These are phyloP conservation scores for Monosporascus sp. DNA, from an alignment of 2,329 filamentous ascomycete species.

Conservation along the genomic window DNA sequence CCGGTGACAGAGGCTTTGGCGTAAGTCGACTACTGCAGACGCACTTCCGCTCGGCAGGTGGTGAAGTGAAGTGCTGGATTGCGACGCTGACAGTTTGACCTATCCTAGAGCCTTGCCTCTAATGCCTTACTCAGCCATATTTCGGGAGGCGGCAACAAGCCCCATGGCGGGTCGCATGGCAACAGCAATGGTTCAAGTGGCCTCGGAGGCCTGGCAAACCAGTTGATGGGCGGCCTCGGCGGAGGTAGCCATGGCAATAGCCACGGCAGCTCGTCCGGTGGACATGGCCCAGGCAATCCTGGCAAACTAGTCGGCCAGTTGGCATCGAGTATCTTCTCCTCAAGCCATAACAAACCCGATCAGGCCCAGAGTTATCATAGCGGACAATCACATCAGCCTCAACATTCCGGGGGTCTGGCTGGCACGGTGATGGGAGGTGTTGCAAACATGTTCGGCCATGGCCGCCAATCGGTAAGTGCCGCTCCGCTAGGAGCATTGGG, in stretches of 20 bases:
- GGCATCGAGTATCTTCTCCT: conserved; percentile 49
- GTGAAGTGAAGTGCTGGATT: conserved; percentile 9
- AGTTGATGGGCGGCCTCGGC: conserved; percentile 30
- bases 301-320: conserved; percentile 54
- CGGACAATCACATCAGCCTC: conserved; percentile 20
- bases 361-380: conserved; percentile 30
- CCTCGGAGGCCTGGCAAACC: conserved; percentile 41
- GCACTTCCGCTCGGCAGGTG: conserved; percentile 3
- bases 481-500: neutral
- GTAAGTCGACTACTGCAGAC: conserved; percentile 40
- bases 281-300: conserved; percentile 21
- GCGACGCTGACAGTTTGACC: conserved; percentile 16
- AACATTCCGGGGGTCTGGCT: conserved; percentile 42
- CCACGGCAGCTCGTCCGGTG: conserved; percentile 18
- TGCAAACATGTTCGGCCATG: conserved; percentile 43
- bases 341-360: conserved; percentile 39
- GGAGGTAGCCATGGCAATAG: conserved; percentile 17
- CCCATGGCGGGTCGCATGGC: conserved; percentile 23
- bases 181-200: conserved; percentile 32
- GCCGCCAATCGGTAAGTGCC: conserved; percentile 31
- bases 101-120: conserved; percentile 50
- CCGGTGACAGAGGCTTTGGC: conserved; percentile 58
- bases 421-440: conserved; percentile 51
- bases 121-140: conserved; percentile 47
- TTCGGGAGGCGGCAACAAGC: conserved; percentile 37